phyloP scores from a whole-genome alignment of 83 land plant species.

The Isoetes engelmannii region DNA sequence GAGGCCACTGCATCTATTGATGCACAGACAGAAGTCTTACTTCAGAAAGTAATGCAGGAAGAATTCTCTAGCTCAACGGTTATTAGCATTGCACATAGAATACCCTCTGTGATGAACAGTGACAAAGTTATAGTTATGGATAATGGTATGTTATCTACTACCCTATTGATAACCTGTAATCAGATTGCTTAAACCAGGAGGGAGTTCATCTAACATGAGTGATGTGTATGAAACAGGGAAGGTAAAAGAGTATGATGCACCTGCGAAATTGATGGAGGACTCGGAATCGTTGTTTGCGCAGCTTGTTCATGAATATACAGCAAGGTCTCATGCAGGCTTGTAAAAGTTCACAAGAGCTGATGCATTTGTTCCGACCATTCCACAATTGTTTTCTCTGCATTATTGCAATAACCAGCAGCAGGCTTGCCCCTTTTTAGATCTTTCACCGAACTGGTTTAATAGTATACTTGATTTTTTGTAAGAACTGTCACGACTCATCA shows the following conservation, averaged over 20 bases:
- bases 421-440: no score
- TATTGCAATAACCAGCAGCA: no score
- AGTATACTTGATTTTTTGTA: no score
- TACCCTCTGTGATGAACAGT: conserved; percentile 34
- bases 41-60: conserved; percentile 13
- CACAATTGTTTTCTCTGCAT: no score
- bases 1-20: conserved; percentile 38
- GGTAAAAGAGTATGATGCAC: conserved; percentile 8
- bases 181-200: no score
- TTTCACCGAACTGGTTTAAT: no score
- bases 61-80: conserved; percentile 25
- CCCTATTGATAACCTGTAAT: no score
- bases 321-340: background rate
- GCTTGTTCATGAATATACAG: conserved; percentile 10
- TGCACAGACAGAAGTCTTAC: conserved; percentile 25
- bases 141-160: conserved; percentile 12
- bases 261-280: conserved; percentile 10
- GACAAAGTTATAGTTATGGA: conserved; percentile 33
- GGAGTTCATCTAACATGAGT: no score
- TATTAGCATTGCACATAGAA: conserved; percentile 33
- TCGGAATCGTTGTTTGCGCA: background rate
- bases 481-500: no score
- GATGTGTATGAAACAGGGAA: background rate
- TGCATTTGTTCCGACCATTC: no score
- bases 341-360: no score